These are phyloP conservation scores for Talaromyces verruculosus DNA, from an alignment of 2,329 filamentous ascomycete genomes.

Conservation along the genomic window DNA sequence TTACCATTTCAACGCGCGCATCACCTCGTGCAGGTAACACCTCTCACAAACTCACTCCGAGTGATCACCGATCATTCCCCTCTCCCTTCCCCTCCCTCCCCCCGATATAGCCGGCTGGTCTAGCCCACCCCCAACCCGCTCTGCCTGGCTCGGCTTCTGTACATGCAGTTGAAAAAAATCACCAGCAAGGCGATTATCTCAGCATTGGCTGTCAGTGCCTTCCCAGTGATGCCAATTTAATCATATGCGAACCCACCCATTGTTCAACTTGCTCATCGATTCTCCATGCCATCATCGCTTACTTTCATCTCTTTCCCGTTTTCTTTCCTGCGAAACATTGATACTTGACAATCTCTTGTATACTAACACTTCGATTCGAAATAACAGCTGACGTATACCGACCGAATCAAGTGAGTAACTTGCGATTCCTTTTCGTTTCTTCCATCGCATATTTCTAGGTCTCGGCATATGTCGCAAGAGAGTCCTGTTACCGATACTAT, in stretches of 20 bases:
- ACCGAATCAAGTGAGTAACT: slow-evolving; percentile 47
- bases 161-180: slow-evolving; percentile 23
- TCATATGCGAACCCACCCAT: background rate
- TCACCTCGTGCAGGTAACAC: slow-evolving; percentile 17
- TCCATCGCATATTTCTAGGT: background rate
- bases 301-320: background rate
- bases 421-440: slow-evolving; percentile 19
- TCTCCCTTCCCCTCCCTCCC: background rate
- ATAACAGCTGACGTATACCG: slow-evolving; percentile 50
- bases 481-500: background rate
- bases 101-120: slow-evolving; percentile 19
- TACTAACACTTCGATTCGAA: slow-evolving; percentile 27
- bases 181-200: slow-evolving; percentile 16
- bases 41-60: slow-evolving; percentile 9
- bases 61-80: slow-evolving; percentile 13
- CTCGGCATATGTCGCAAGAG: background rate
- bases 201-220: slow-evolving; percentile 8
- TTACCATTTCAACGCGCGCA: background rate
- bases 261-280: background rate
- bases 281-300: background rate
- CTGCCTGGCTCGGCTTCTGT: slow-evolving; percentile 27
- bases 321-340: background rate
- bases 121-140: slow-evolving; percentile 28
- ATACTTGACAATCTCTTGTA: background rate
- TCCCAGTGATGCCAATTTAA: slow-evolving; percentile 3